These are phyloP conservation scores for Apophysomyces elegans DNA, from an alignment of 371 early-diverging fungal species.

Conservation along the genomic window DNA sequence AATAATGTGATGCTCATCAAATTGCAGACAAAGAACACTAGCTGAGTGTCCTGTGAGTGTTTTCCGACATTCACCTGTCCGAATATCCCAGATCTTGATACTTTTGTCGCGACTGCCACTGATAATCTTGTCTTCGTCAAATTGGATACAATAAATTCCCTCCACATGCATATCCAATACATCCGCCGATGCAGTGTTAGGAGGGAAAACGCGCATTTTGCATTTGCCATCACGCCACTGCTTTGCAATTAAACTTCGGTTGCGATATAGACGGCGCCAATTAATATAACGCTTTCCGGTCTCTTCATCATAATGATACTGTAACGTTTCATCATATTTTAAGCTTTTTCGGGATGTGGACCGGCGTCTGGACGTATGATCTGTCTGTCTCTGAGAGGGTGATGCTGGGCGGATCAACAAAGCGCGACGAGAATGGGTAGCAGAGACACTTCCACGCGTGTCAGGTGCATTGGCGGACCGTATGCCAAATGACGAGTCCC, in stretches of 20 bases:
- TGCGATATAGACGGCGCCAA: slow-evolving; percentile 71
- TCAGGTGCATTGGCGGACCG: not conserved
- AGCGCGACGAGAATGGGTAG: slow-evolving; percentile 15
- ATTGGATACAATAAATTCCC: slow-evolving; percentile 92
- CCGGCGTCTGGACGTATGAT: slow-evolving; percentile 30
- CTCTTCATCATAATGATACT: slow-evolving; percentile 39
- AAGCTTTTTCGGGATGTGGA: slow-evolving; percentile 29
- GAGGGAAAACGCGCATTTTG: slow-evolving; percentile 58
- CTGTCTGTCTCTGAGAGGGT: slow-evolving; percentile 13
- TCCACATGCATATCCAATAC: slow-evolving; percentile 77
- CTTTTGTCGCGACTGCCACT: slow-evolving; percentile 87
- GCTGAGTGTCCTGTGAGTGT: slow-evolving; percentile 78
- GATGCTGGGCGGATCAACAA: slow-evolving; percentile 16
- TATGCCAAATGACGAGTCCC: not conserved
- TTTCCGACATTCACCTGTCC: slow-evolving; percentile 54
- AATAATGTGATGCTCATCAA: slow-evolving; percentile 73
- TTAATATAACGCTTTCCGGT: slow-evolving; percentile 58
- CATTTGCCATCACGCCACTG: slow-evolving; percentile 76
- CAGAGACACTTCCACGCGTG: slow-evolving; percentile 20
- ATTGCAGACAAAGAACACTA: slow-evolving; percentile 85
- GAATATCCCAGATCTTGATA: slow-evolving; percentile 84
- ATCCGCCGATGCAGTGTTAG: slow-evolving; percentile 12
- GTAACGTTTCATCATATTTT: slow-evolving; percentile 38
- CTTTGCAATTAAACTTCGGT: slow-evolving; percentile 55
- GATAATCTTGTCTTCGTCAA: slow-evolving; percentile 69